Percentiles rank a stretch among this genome's conserved stretches.
phyloP scores from a whole-genome alignment of 2,329 filamentous ascomycete species.

The Nigrograna mackinnonii region DNA sequence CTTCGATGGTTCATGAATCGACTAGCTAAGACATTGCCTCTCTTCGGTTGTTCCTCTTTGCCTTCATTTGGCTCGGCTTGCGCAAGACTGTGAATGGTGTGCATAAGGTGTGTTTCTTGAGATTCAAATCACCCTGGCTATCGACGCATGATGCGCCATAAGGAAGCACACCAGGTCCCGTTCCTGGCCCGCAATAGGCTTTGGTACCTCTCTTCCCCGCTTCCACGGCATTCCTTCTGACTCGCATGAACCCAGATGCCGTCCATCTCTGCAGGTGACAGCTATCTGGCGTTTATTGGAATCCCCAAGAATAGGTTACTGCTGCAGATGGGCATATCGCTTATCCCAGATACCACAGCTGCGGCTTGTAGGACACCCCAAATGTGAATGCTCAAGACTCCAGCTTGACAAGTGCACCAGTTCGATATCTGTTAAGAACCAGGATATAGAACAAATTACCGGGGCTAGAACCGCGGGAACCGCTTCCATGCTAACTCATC shows the following conservation, averaged over 20 bases:
- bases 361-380: neutral
- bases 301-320: neutral
- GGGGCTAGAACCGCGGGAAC: constrained; percentile 9
- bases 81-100: no score
- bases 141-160: no score
- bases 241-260: neutral
- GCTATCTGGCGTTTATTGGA: constrained; percentile 3
- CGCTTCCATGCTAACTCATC: constrained; percentile 9
- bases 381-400: neutral
- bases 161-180: no score
- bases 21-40: no score
- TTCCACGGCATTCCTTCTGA: neutral
- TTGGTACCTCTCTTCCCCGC: constrained; percentile 1
- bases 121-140: no score
- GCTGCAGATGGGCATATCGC: neutral
- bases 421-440: neutral
- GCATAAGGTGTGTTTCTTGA: no score
- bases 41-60: no score
- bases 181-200: no score
- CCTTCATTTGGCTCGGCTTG: no score
- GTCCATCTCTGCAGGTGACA: neutral
- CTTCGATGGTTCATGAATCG: no score
- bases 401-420: neutral
- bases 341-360: neutral
- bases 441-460: constrained; percentile 4